These are phyloP conservation scores for Tuber magnatum DNA, from an alignment of 495 filamentous ascomycete species.

Conservation along the genomic window DNA sequence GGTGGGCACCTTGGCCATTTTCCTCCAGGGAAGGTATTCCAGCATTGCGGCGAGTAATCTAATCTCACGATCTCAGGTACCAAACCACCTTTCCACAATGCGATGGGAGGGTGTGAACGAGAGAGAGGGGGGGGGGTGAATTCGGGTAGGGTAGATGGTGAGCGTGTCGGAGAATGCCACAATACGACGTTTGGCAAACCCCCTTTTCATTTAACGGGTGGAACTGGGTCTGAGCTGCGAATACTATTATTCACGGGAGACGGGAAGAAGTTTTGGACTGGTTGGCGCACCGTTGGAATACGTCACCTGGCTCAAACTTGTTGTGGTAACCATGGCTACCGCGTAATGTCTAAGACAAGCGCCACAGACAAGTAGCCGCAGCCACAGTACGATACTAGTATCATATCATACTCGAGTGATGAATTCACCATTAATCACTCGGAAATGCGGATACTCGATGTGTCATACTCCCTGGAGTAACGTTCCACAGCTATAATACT, in stretches of 20 bases:
- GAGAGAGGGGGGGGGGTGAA: not conserved
- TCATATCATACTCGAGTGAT: not conserved
- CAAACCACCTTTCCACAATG: not conserved
- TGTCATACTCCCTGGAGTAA: no score
- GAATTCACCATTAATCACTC: not conserved
- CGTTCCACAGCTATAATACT: no score
- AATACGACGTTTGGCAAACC: not conserved
- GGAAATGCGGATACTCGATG: no score
- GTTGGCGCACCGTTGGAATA: not conserved
- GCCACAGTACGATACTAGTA: not conserved
- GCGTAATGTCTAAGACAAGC: no score
- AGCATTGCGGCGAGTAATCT: constrained; percentile 17
- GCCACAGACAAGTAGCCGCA: not conserved
- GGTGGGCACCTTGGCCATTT: constrained; percentile 14
- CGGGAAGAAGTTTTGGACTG: not conserved
- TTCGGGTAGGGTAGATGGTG: not conserved
- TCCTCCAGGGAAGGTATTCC: constrained; percentile 29
- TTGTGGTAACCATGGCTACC: not conserved
- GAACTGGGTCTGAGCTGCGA: not conserved
- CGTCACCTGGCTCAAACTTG: not conserved
- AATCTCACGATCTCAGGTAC: not conserved
- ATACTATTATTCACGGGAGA: not conserved
- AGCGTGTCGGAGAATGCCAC: not conserved
- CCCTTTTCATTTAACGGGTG: not conserved
- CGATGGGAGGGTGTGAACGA: not conserved